A percentile compares a stretch with the other conserved stretches of the same genome.
Evolutionary conservation across 2,329 filamentous ascomycete species (phyloP).

Genomic region (Fusarium tupiense): DNA sequence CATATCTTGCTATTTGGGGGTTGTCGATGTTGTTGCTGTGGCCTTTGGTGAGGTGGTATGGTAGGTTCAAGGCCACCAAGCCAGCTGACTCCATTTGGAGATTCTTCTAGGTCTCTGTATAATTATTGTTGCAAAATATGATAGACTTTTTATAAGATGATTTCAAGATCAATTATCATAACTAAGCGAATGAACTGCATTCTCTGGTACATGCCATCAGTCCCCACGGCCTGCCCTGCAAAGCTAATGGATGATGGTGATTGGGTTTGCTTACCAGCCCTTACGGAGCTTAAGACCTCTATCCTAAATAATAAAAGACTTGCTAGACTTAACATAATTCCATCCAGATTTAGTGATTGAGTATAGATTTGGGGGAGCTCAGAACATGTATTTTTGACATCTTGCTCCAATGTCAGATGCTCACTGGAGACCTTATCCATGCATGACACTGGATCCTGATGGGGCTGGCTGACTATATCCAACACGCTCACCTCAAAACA

Average conservation of each 20-base stretch:
- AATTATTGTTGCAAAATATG: neutral
- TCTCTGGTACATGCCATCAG: no score
- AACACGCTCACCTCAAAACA: neutral
- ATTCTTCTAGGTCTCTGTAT: conserved; percentile 50
- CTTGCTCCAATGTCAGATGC: neutral
- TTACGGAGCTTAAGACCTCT: neutral
- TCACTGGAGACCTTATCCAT: neutral
- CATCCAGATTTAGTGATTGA: no score
- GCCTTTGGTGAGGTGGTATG: conserved; percentile 54
- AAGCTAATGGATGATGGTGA: neutral
- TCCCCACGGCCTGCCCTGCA: no score
- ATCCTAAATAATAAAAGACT: neutral
- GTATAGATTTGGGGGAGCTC: neutral
- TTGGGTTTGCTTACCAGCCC: neutral
- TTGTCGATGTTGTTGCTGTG: conserved; percentile 51
- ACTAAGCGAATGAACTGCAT: neutral
- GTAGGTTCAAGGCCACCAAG: conserved; percentile 55
- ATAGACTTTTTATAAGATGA: neutral
- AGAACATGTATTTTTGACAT: neutral
- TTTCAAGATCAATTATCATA: neutral
- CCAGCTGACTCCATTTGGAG: conserved; percentile 57
- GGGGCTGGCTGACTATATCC: conserved; percentile 13
- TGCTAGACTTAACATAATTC: accelerated
- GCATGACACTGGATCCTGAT: neutral
- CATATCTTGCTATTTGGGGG: conserved; percentile 51